Base-by-base conservation (phyloP, 257 asterid species). In the Solanum paucissectum region DNA sequence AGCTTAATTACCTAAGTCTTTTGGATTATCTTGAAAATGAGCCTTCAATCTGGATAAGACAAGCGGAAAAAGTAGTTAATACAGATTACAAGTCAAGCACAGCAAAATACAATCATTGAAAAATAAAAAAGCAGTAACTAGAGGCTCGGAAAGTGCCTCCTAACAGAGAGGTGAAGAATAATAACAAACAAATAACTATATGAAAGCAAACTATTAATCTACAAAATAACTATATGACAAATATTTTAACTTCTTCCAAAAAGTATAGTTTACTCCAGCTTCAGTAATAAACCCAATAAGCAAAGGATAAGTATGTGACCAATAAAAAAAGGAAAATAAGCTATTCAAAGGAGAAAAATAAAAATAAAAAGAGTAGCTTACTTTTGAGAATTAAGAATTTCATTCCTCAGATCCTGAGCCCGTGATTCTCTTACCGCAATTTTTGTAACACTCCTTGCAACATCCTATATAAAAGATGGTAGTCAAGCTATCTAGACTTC, bases 381-480 rank as follows among this genome's bases (percentile, higher is more conserved):
- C 99, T 94, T 97, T 87, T 96, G 94, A 72, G 99, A 97, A 90
- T 95, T 96, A 89, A 97, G 97, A 88, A 97, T 97, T 86, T 97
- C 99, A 87, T 96, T 95, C 92, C 98, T 91, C 46, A 97, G 95
- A 93, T 96, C 99, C 88, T 93, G 95, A 1, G 99, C 98, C 29
- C 96, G 98, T 66, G 98, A 90, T 91, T 95, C 98, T 89, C 96
- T 92, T 86, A 96, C 94, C 23, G 95, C 95, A 89, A 95, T 71
- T 88, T 92, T 96, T 9, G 99, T 97, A 86, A 97, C 93, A 79
- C 98, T 95, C 93, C 99, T 94, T 21, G 95, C 93, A 72, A 95
- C 98, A 92, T 97, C 99, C 99, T 97, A 95, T 36, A 81, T 23
- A 90, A 88, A 91, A 13, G 82, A 44, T 9, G 16, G 64, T 37